Evolutionary conservation across 163 green algal species (phyloP).

Genomic region (Scenedesmus sp.): DNA sequence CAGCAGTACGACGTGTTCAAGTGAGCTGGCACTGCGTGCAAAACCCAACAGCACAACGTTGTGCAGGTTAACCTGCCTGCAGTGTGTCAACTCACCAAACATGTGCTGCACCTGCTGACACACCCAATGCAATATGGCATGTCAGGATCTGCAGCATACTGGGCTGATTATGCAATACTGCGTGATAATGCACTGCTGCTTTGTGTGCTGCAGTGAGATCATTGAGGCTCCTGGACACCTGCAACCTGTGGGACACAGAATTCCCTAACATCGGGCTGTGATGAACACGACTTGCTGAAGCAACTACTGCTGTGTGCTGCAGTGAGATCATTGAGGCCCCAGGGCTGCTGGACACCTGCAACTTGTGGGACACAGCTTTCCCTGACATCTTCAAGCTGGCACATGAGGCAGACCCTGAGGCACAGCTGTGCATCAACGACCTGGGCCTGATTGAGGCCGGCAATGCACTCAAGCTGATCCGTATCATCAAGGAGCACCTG

Average conservation of each 20-base stretch:
- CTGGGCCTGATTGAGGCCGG: slow-evolving; percentile 9
- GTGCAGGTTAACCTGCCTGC: too few relatives aligned
- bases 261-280: not conserved
- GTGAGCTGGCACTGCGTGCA: not conserved
- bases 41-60: too few relatives aligned
- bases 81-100: too few relatives aligned
- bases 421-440: slow-evolving; percentile 35
- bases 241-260: slow-evolving; percentile 16
- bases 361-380: slow-evolving; percentile 11
- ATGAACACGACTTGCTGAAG: too few relatives aligned
- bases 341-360: slow-evolving; percentile 23
- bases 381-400: slow-evolving; percentile 23
- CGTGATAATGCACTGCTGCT: too few relatives aligned
- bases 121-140: too few relatives aligned
- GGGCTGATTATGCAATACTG: too few relatives aligned
- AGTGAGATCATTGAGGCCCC: slow-evolving; percentile 25
- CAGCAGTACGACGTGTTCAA: slow-evolving; percentile 42
- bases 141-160: too few relatives aligned
- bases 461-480: not conserved
- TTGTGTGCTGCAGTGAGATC: slow-evolving; percentile 6
- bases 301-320: not conserved
- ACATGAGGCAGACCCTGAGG: slow-evolving; percentile 17
- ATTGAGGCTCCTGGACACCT: slow-evolving; percentile 22
- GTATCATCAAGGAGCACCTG: slow-evolving; percentile 31
- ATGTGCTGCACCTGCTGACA: too few relatives aligned